These are phyloP conservation scores for Phyllosticta citribraziliensis DNA, from an alignment of 2,329 filamentous ascomycete species.

Conservation along the genomic window DNA sequence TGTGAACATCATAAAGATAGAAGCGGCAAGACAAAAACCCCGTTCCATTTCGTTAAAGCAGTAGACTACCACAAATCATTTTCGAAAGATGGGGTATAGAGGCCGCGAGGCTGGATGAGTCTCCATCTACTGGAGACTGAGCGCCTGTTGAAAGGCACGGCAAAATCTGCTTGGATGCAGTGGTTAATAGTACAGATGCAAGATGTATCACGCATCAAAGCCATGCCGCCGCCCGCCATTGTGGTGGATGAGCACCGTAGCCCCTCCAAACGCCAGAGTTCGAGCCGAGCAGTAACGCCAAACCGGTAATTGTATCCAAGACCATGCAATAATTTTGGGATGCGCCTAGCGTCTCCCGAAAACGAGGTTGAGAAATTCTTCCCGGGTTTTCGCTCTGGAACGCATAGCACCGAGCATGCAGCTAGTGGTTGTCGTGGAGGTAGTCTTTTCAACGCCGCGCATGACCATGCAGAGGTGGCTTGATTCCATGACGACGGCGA, in stretches of 20 bases:
- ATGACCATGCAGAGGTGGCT: slow-evolving; percentile 98
- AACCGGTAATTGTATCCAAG: background rate
- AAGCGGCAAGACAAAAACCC: background rate
- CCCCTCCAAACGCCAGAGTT: background rate
- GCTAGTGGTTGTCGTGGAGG: slow-evolving; percentile 80
- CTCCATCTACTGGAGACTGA: background rate
- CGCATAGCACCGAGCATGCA: slow-evolving; percentile 97
- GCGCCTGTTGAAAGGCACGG: slow-evolving; percentile 7
- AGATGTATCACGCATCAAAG: background rate
- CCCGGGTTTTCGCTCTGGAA: slow-evolving; percentile 81
- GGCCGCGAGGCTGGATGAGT: background rate
- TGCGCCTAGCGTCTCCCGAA: background rate
- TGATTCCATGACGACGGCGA: slow-evolving; percentile 95
- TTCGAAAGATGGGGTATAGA: background rate
- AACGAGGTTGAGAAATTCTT: slow-evolving; percentile 80
- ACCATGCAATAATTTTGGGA: background rate
- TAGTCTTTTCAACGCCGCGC: slow-evolving; percentile 92
- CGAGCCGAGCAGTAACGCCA: background rate
- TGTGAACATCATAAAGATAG: background rate
- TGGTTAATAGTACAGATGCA: background rate
- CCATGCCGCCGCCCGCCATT: background rate
- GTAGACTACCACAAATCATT: background rate
- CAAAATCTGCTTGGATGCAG: background rate
- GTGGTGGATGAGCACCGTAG: slow-evolving; percentile 9
- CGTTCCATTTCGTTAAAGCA: background rate